Evolutionary conservation across 305 asterid species (phyloP).

Genomic region (Lippia alba): DNA sequence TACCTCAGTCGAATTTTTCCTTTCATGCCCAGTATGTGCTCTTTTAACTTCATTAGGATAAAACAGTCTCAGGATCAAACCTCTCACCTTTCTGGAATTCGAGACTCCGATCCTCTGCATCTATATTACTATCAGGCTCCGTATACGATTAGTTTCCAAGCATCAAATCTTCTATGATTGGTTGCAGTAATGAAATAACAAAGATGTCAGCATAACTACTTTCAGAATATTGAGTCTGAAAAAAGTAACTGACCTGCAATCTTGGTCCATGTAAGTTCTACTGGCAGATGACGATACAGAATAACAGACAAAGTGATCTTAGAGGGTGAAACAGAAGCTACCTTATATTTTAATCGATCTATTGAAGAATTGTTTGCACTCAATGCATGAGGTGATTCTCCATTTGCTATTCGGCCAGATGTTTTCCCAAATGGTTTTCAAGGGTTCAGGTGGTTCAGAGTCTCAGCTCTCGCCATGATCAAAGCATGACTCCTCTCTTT

Average conservation of each 20-base stretch:
- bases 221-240: slow-evolving; percentile 4
- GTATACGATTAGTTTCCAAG: slow-evolving; percentile 22
- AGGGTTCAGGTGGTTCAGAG: slow-evolving; percentile 30
- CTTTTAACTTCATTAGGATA: slow-evolving; percentile 46
- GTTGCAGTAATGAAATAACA: slow-evolving; percentile 12
- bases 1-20: slow-evolving; percentile 72
- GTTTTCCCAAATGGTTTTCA: slow-evolving; percentile 44
- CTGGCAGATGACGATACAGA: slow-evolving; percentile 40
- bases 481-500: slow-evolving; percentile 39
- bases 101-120: slow-evolving; percentile 62
- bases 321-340: slow-evolving; percentile 50
- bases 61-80: slow-evolving; percentile 35
- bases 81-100: slow-evolving; percentile 61
- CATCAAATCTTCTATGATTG: slow-evolving; percentile 19
- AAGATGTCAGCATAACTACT: slow-evolving; percentile 22
- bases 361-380: slow-evolving; percentile 35
- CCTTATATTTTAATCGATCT: slow-evolving; percentile 34
- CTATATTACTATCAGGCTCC: slow-evolving; percentile 26
- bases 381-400: slow-evolving; percentile 39
- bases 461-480: slow-evolving; percentile 37
- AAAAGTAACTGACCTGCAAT: slow-evolving; percentile 49
- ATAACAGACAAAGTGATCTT: slow-evolving; percentile 46
- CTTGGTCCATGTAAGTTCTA: slow-evolving; percentile 41
- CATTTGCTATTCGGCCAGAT: slow-evolving; percentile 39
- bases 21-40: slow-evolving; percentile 43